Base-by-base conservation (phyloP, 257 asterid species). In the Linderniella brevidens region DNA sequence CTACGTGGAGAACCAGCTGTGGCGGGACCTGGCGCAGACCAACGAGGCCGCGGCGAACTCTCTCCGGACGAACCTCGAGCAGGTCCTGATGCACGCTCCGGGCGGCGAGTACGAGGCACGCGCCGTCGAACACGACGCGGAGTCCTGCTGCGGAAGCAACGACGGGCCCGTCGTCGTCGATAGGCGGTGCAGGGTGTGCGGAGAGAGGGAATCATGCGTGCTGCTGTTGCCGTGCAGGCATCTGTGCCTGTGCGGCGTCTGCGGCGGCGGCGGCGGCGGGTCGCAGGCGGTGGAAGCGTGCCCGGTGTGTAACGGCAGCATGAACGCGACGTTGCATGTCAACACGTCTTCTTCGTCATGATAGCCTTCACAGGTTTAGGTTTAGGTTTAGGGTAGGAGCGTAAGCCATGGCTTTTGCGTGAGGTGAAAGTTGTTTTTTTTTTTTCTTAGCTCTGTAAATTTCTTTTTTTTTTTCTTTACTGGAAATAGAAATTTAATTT, bases 11-110 rank as follows among this genome's bases (percentile, higher is more conserved):
- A 85, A 85, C 19, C 93, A 85, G 8, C 52, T 85, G 1, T 74
- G 76, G 85, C 20, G 79, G 14, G 87, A 76, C 42, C 39, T 85
- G 9, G 96, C 96, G 3, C 92, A 78, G n/a, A 43, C 92, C 0
- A 81, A 76, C 17, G 93, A 85, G 63, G 93, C 96, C 16, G 54
- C 84, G 0, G 93, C 85, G 10, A 82, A 76, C 40, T 69, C 85
- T 0, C 77, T 85, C 0, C 93, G 93, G 0, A 29, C 37, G 9
- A 74, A 78, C 10, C 73, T 85, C 14, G 92, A 81, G 37, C 92
- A 78, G 57, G 77, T 76, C 4, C 63, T 81, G 12, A 66, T 78
- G 0, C 85, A 78, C 13, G 62, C 62, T 43, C 54, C 61, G 56
- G 72, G 53, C 40, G 60, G 32, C 32, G 32, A 25, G 37, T 4